Percentiles rank a stretch among this genome's conserved stretches.
phyloP scores from a whole-genome alignment of 495 filamentous ascomycete genomes.

The Darksidea phi region DNA sequence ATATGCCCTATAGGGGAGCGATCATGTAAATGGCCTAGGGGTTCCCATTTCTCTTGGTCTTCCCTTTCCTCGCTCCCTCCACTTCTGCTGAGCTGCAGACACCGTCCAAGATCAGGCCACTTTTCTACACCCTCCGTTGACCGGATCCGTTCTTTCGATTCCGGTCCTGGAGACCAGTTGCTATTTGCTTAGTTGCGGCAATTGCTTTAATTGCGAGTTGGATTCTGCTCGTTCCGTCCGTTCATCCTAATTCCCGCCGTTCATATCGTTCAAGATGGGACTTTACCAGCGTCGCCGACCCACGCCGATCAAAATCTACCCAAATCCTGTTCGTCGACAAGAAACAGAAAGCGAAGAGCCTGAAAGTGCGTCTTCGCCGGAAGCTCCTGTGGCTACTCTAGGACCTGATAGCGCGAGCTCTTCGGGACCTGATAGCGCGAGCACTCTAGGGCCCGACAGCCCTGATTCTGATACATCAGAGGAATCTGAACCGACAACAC shows the following conservation, averaged over 20 bases:
- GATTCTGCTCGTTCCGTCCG: neutral
- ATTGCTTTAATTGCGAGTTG: conserved; percentile 3
- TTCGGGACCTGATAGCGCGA: too few relatives aligned
- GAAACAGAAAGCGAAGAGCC: conserved; percentile 8
- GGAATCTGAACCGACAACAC: conserved; percentile 11
- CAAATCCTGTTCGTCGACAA: conserved; percentile 8
- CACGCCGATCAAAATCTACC: conserved; percentile 12
- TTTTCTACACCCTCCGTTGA: conserved; percentile 19
- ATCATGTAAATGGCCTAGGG: conserved; percentile 12
- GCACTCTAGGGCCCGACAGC: too few relatives aligned
- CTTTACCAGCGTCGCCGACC: conserved; percentile 18
- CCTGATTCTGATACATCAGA: neutral
- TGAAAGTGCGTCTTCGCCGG: conserved; percentile 10
- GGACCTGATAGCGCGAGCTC: too few relatives aligned
- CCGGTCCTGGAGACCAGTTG: conserved; percentile 10
- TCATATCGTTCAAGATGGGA: conserved; percentile 12
- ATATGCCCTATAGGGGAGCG: neutral
- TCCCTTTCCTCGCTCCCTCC: neutral
- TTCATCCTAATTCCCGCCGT: neutral
- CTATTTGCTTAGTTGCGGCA: neutral
- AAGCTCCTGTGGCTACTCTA: neutral
- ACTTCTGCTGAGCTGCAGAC: neutral
- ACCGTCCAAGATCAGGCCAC: neutral
- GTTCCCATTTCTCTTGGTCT: conserved; percentile 16
- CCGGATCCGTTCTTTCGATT: conserved; percentile 17